Base-by-base conservation (phyloP, 169 alveolate species). In the Babesia ovata region DNA sequence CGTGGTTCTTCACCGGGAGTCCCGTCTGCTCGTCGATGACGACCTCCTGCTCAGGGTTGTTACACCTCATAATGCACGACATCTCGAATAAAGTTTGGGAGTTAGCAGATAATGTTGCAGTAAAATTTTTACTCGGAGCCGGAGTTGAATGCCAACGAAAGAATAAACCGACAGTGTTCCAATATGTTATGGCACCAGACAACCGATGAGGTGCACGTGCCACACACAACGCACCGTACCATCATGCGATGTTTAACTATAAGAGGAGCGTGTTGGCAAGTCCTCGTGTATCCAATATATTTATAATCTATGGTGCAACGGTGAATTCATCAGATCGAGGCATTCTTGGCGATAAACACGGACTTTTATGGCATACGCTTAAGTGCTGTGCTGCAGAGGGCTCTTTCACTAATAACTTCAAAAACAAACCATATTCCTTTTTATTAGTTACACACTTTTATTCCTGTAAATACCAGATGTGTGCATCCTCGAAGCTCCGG, bases 11-110 rank as follows among this genome's bases (percentile, higher is more conserved):
- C 44, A 60, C 39, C 0, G 69, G 70, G 29, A 61, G 56, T 13
- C 81, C 81, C 49, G 84, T 66, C 26, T 28, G 56, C 59, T 83
- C 90, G 29, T 66, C 77, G 69, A 74, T 52, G 62, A 83, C 29
- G 26, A 83, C 84, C 75, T 74, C 85, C 48, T 83, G 75, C 11
- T 83, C 85, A 67, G 79, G 9, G 75, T 83, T 66, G 79, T 65
- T 75, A 67, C 90, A 83, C 72, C 59, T 62, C 59, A 63, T 17
- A 66, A 83, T 83, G 79, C 90, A 83, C 45, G 76, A 57, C 90
- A 83, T 83, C 42, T 10, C 39, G 66, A 67, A 46, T 6, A 44
- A 24, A 21, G 10, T 0, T 28, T 14, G 10, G 44, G 16, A 1
- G 69, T 36, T 16, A 60, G 9, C 4, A 60, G 22, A 21, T 8